A percentile compares a stretch with the other conserved stretches of the same genome.
These are phyloP conservation scores for Rostrohypoxylon terebratum DNA, from an alignment of 495 filamentous ascomycete species.

Conservation along the genomic window DNA sequence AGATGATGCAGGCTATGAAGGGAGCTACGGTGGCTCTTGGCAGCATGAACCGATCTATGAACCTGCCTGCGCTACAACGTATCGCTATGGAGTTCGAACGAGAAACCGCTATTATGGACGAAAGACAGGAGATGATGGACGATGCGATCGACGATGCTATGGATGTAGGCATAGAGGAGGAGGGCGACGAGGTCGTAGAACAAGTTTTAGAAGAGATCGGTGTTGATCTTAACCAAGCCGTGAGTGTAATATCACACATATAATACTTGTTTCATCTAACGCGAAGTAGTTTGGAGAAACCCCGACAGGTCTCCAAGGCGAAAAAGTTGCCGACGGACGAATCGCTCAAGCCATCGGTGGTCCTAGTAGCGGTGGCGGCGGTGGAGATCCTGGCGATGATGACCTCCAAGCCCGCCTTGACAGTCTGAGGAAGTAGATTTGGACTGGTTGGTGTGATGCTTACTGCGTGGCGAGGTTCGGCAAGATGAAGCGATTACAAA, in stretches of 20 bases:
- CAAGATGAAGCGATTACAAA: background rate
- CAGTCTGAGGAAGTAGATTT: slow-evolving; percentile 71
- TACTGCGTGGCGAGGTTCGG: background rate
- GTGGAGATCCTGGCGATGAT: slow-evolving; percentile 72
- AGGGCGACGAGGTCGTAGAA: slow-evolving; percentile 95
- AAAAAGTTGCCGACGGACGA: slow-evolving; percentile 68
- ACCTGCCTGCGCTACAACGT: slow-evolving; percentile 90
- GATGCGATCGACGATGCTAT: slow-evolving; percentile 99
- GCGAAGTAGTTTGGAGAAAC: slow-evolving; percentile 78
- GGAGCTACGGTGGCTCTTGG: slow-evolving; percentile 91
- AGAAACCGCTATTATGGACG: slow-evolving; percentile 99
- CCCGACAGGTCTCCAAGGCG: slow-evolving; percentile 74
- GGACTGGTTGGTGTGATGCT: slow-evolving; percentile 12
- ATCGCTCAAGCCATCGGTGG: slow-evolving; percentile 82
- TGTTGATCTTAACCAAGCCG: slow-evolving; percentile 86
- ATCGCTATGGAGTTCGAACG: slow-evolving; percentile 99
- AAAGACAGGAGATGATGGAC: slow-evolving; percentile 99
- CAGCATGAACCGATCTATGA: slow-evolving; percentile 98
- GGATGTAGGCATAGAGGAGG: slow-evolving; percentile 88
- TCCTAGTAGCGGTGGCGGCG: slow-evolving; percentile 51
- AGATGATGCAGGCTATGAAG: slow-evolving; percentile 99
- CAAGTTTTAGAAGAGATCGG: slow-evolving; percentile 97
- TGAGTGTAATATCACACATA: slow-evolving; percentile 60
- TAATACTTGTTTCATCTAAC: slow-evolving; percentile 23
- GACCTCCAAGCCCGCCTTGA: slow-evolving; percentile 87